phyloP scores from a whole-genome alignment of 192 early-diverging fungal genomes.

The Backusella westeae region DNA sequence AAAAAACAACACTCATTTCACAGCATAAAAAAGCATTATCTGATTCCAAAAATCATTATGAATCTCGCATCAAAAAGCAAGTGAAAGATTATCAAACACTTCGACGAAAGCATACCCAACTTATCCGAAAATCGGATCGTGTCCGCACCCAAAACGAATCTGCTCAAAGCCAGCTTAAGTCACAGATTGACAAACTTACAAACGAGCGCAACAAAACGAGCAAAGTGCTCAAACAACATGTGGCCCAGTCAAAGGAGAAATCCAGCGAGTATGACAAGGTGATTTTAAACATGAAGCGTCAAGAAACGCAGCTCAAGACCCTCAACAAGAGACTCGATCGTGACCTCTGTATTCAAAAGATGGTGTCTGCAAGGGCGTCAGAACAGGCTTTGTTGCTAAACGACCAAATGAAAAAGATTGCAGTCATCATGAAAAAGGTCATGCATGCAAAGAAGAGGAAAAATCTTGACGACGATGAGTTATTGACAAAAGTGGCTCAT shows the following conservation, averaged over 20 bases:
- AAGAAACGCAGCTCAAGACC: background rate
- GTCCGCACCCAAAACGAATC: slow-evolving; percentile 10
- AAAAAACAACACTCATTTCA: background rate
- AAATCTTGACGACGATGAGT: background rate
- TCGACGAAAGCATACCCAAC: slow-evolving; percentile 24
- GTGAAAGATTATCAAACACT: slow-evolving; percentile 14
- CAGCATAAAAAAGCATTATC: slow-evolving; percentile 13
- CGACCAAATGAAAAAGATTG: slow-evolving; percentile 13
- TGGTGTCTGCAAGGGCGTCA: background rate
- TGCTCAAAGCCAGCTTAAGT: slow-evolving; percentile 9
- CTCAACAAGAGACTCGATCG: slow-evolving; percentile 9
- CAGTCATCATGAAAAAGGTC: background rate
- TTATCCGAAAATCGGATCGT: slow-evolving; percentile 9
- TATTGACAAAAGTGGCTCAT: slow-evolving; percentile 13
- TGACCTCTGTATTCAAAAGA: slow-evolving; percentile 14
- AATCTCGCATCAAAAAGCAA: slow-evolving; percentile 15
- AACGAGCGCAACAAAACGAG: slow-evolving; percentile 26
- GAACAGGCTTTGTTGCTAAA: background rate
- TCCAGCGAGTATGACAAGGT: slow-evolving; percentile 6
- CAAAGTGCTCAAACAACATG: slow-evolving; percentile 22
- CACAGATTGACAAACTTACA: background rate
- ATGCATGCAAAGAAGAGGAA: background rate
- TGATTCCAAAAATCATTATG: slow-evolving; percentile 14
- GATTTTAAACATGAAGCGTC: slow-evolving; percentile 6
- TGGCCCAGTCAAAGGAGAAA: slow-evolving; percentile 17